Evolutionary conservation across 1,139 yeast species (phyloP), one percentile per base, ranked within the genome.

Genomic region (Zhuliangozyma parablackwelliae): DNA sequence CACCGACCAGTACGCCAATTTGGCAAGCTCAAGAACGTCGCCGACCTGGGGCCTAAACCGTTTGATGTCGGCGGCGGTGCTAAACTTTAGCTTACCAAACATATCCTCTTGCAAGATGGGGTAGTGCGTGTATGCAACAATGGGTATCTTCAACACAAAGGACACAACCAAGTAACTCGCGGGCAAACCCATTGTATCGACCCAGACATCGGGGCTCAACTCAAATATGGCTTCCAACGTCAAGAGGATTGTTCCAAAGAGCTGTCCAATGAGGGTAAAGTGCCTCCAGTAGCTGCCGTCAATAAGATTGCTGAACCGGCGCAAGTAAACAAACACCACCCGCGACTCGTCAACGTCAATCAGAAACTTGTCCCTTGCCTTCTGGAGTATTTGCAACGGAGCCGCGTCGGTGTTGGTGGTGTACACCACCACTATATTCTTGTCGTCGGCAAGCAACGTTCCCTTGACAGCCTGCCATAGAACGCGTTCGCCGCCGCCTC

Each of bases 401-500:
- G 71, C 60, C 12, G 71, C 70, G 25, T 73, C 81, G 6, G 56
- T 51, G 46, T 82, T 84, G 16, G 88, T 87, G 20, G 96, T 84
- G 56, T 92, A 94, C 7, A 94, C 68, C 4, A 78, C 82, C 8
- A 78, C 87, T n/a, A 86, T 63, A 48, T 80, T 78, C 30, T 61
- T 57, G 6, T 64, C 63, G 44, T 72, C 70, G 28, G 70, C 64
- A 9, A 59, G 50, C 42, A 90, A 65, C 0, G 96, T 86, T 21
- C 83, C 73, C 47, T 78, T 72, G 6, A 92, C 87, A 0, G 97
- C 96, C 39, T 87, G 89, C 98, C 98, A 94, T 32, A 94, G 68
- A 0, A 94, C 98, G 36, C 95, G 75, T 58, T 94, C 99, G 21
- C 99, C 99, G 29, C 99, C 99, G 13, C 98, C 98, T 29, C 96